Evolutionary conservation across 2,329 filamentous ascomycete genomes (phyloP).

Genomic region (Penicillium sp.): DNA sequence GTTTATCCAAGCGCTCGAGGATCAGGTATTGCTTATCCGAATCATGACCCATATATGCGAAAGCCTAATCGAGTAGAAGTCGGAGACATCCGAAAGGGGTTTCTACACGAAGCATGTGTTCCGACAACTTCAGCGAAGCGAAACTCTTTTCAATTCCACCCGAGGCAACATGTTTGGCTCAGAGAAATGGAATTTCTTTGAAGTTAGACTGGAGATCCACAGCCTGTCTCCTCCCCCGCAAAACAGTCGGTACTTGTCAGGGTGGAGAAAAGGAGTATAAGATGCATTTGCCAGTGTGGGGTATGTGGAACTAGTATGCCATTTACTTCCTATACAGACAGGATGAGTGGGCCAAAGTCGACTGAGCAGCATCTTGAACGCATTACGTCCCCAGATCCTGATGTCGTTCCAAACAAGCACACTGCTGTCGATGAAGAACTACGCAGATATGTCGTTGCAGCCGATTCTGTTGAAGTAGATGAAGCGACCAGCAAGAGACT

Average conservation of each 20-base stretch:
- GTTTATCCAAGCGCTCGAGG: not conserved
- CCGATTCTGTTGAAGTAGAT: conserved; percentile 7
- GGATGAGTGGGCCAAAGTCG: conserved; percentile 6
- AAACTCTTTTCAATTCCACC: not conserved
- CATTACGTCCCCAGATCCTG: conserved; percentile 1
- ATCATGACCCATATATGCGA: not conserved
- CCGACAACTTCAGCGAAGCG: not conserved
- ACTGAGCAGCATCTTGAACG: conserved; percentile 8
- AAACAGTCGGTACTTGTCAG: not conserved
- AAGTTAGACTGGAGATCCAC: not conserved
- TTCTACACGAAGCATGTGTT: not conserved
- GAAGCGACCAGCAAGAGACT: conserved; percentile 18
- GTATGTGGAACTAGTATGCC: not conserved
- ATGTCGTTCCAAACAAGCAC: conserved; percentile 2
- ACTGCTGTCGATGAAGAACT: conserved; percentile 7
- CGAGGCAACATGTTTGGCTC: conserved; percentile 2
- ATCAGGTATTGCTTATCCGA: conserved; percentile 5
- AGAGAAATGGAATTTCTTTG: conserved; percentile 5
- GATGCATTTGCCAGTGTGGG: conserved; percentile 6
- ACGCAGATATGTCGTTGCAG: conserved; percentile 8
- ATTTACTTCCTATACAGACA: conserved; percentile 1
- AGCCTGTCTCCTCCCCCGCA: conserved; percentile 7
- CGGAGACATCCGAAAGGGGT: conserved; percentile 1
- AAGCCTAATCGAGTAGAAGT: conserved; percentile 3
- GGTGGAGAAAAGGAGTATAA: conserved; percentile 6